These are phyloP conservation scores for Avicennia marina DNA, from an alignment of 257 asterid genomes.

Conservation along the genomic window DNA sequence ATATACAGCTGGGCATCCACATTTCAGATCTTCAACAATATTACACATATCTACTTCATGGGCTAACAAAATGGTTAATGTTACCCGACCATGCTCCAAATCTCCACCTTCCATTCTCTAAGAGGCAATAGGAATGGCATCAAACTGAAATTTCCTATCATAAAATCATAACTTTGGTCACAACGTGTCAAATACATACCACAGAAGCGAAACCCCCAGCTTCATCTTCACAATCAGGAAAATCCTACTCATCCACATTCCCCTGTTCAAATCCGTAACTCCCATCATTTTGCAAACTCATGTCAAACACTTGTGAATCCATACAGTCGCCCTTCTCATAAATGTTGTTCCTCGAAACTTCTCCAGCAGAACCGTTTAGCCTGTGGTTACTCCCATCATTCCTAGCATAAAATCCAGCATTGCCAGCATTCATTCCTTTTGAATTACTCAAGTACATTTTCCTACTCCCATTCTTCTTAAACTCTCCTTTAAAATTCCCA, in stretches of 20 bases:
- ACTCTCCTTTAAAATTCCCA: slow-evolving; percentile 24
- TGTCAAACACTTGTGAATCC: slow-evolving; percentile 42
- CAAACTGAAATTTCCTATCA: slow-evolving; percentile 1
- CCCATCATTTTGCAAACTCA: slow-evolving; percentile 70
- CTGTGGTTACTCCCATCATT: slow-evolving; percentile 16
- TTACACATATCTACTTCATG: too few species aligned
- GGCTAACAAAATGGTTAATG: background rate
- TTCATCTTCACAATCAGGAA: background rate
- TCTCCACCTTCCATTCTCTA: slow-evolving; percentile 16
- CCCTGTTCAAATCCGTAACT: slow-evolving; percentile 43
- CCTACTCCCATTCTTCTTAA: slow-evolving; percentile 31
- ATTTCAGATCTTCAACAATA: too few species aligned
- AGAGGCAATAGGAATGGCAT: background rate
- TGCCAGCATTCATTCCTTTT: slow-evolving; percentile 21
- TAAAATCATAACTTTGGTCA: background rate
- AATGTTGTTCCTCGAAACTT: slow-evolving; percentile 21
- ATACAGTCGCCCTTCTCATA: too few species aligned
- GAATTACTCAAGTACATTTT: slow-evolving; percentile 24
- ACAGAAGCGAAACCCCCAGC: background rate
- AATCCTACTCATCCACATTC: slow-evolving; percentile 16
- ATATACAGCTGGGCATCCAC: background rate
- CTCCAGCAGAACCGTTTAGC: slow-evolving; percentile 16
- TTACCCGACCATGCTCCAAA: slow-evolving; percentile 12
- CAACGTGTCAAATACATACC: too few species aligned
- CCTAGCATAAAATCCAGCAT: slow-evolving; percentile 21